Evolutionary conservation across 352 stramenopile species (phyloP).

Genomic region (Elongisporangium prolatum): DNA sequence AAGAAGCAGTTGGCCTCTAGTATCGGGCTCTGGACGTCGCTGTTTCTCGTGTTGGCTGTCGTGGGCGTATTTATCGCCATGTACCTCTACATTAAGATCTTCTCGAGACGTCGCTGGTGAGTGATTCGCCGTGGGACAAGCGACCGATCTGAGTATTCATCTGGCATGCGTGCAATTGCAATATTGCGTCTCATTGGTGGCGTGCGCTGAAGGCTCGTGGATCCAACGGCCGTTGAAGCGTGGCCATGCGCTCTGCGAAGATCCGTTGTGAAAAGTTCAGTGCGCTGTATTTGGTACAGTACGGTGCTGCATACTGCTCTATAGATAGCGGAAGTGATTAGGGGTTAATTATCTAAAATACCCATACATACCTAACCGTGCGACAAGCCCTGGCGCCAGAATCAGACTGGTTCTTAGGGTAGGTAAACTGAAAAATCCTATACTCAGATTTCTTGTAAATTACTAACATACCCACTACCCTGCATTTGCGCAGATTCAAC

Average conservation of each 20-base stretch:
- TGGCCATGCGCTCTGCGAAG: background rate
- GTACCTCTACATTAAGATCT: slow-evolving; percentile 82
- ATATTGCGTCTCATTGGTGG: background rate
- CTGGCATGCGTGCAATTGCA: background rate
- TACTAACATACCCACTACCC: background rate
- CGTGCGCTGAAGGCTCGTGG: background rate
- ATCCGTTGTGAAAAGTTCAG: background rate
- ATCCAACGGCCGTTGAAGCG: background rate
- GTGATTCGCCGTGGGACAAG: background rate
- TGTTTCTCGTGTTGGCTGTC: slow-evolving; percentile 57
- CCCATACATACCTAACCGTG: background rate
- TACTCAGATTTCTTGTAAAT: background rate
- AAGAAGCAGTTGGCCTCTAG: slow-evolving; percentile 63
- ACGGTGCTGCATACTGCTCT: background rate
- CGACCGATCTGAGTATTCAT: background rate
- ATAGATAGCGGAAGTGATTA: background rate
- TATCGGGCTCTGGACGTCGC: slow-evolving; percentile 72
- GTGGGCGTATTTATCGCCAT: slow-evolving; percentile 60
- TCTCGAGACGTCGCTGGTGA: slow-evolving; percentile 48
- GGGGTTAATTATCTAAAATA: background rate
- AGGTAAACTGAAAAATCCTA: background rate
- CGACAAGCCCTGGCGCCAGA: background rate
- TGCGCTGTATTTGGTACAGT: background rate
- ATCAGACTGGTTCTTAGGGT: background rate
- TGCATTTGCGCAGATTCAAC: background rate